These are phyloP conservation scores for Bathelium albidoporum DNA, from an alignment of 495 filamentous ascomycete genomes.

Conservation along the genomic window DNA sequence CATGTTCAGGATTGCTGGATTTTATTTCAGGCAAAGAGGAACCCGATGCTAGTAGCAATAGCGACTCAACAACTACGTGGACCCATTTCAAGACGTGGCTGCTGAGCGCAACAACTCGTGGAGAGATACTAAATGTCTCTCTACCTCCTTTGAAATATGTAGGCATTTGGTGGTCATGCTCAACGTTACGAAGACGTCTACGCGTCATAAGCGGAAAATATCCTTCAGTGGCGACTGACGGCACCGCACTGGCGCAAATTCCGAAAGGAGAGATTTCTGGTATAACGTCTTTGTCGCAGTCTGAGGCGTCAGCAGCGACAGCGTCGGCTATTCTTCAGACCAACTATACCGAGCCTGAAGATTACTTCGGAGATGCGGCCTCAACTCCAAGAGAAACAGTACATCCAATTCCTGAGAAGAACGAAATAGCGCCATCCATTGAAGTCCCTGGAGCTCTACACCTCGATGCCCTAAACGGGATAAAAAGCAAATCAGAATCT, in stretches of 20 bases:
- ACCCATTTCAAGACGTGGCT: constrained; percentile 54
- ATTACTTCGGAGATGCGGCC: constrained; percentile 39
- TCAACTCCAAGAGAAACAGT: constrained; percentile 9
- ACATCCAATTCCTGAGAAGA: background rate
- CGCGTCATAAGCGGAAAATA: constrained; percentile 47
- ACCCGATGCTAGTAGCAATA: constrained; percentile 18
- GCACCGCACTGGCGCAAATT: constrained; percentile 8
- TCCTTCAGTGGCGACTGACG: constrained; percentile 11
- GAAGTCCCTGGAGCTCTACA: constrained; percentile 1
- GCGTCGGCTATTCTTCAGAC: background rate
- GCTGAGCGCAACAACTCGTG: constrained; percentile 38
- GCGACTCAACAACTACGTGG: constrained; percentile 20
- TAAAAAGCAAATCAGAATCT: background rate
- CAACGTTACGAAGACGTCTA: constrained; percentile 50
- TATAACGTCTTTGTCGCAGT: constrained; percentile 11
- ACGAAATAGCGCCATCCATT: constrained; percentile 11
- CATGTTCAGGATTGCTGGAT: constrained; percentile 38
- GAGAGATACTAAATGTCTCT: constrained; percentile 37
- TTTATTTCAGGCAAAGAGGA: constrained; percentile 36
- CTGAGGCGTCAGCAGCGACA: constrained; percentile 12
- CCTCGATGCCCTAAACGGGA: background rate
- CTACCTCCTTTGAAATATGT: constrained; percentile 43
- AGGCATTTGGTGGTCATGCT: constrained; percentile 52
- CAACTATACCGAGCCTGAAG: constrained; percentile 27
- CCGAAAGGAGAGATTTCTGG: background rate